Conservation (phyloP, 1,139 yeast genomes). For the Debaryomyces nepalensis region DNA sequence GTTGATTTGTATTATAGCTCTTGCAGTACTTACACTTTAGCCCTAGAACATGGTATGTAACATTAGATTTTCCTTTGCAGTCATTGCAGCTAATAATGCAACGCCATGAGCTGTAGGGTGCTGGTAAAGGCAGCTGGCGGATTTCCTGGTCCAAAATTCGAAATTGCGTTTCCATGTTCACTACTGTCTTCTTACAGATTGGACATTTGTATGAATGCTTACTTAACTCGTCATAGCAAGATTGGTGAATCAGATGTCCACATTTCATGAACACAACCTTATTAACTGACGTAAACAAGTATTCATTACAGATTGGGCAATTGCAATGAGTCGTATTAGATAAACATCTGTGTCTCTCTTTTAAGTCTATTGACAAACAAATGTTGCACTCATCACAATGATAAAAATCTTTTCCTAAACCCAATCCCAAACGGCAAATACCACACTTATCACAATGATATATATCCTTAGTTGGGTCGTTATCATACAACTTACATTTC, state of each 20-base stretch:
- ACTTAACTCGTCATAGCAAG: slow-evolving; percentile 79
- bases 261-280: slow-evolving; percentile 93
- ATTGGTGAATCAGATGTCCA: slow-evolving; percentile 92
- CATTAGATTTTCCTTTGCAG: slow-evolving; percentile 81
- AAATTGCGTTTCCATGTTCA: slow-evolving; percentile 88
- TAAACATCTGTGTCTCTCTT: slow-evolving; percentile 79
- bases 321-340: slow-evolving; percentile 87
- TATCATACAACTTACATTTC: slow-evolving; percentile 81
- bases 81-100: slow-evolving; percentile 85
- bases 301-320: slow-evolving; percentile 93
- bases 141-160: slow-evolving; percentile 86
- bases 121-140: slow-evolving; percentile 73
- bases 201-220: slow-evolving; percentile 90
- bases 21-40: slow-evolving; percentile 84
- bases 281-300: slow-evolving; percentile 81
- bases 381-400: slow-evolving; percentile 92
- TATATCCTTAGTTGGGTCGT: slow-evolving; percentile 77
- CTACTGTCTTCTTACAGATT: slow-evolving; percentile 79
- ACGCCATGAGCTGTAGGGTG: slow-evolving; percentile 77
- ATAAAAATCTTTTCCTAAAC: slow-evolving; percentile 85
- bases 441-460: slow-evolving; percentile 95
- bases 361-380: slow-evolving; percentile 80
- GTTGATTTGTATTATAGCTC: slow-evolving; percentile 83
- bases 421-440: slow-evolving; percentile 87
- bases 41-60: slow-evolving; percentile 82